Evolutionary conservation across 306 rosid genomes (phyloP), one percentile per base, ranked within the genome.

Genomic region (Casuarina equisetifolia): DNA sequence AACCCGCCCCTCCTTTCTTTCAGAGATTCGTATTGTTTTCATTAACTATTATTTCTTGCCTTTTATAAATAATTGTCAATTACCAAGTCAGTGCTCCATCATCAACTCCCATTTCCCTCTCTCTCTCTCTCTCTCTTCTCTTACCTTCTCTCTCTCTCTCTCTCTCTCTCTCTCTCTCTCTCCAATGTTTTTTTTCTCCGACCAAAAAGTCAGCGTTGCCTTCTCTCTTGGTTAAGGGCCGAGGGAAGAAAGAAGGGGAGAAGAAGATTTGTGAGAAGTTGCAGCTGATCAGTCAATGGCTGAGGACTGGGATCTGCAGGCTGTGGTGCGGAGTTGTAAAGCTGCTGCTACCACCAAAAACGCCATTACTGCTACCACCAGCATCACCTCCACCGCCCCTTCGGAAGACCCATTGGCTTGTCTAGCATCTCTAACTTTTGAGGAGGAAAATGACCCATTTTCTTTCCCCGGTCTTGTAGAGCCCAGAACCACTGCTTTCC

Each of bases 261-360:
- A 1, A 46, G n/a, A 17, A 39, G 35, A n/a, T 58, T 44, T 58
- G 54, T 32, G 51, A 58, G 74, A 72, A 52, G 51, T 75, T 78
- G 78, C 45, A 59, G 72, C 45, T 2, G 9, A 4, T 16, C 11
- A n/a, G 13, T 45, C 55, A 73, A 89, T 87, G 90, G 84, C 80
- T 2, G 89, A 83, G 5, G 93, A 90, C 58, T 93, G 96, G 92
- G 97, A 91, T 87, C 98, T 93, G 45, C 72, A 78, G 62, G 93
- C 98, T 1, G 89, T 93, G 17, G 96, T 93, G 6, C 68, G 96
- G 50, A 81, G 96, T 49, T 91, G 88, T 82, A 85, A 78, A 77
- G 46, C 87, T 6, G 46, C 87, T 6, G 62, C 78, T 58, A 49
- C 75, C 2, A 43, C 76, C 49, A 39, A 75, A 64, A 49, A 54